Evolutionary conservation across 2,329 filamentous ascomycete genomes (phyloP).

Genomic region (Torrubiella hemipterigena): DNA sequence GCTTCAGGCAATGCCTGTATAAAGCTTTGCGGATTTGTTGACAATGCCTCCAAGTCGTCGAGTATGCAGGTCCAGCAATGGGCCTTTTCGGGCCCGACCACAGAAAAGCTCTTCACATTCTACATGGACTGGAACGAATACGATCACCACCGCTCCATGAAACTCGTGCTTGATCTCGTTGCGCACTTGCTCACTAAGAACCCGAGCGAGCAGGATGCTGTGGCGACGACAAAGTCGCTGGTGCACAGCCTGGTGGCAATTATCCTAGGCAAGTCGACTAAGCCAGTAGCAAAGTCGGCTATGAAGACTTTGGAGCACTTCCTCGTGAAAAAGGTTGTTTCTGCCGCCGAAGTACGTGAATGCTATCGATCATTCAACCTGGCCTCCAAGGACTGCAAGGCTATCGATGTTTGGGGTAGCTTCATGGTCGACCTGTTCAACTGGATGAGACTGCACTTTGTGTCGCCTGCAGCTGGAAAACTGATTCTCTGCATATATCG

Average conservation of each 20-base stretch:
- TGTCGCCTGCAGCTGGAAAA: conserved; percentile 49
- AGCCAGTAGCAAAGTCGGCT: conserved; percentile 56
- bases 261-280: conserved; percentile 46
- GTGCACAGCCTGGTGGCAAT: conserved; percentile 43
- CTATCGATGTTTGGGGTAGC: conserved; percentile 32
- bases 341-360: conserved; percentile 29
- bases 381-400: conserved; percentile 6
- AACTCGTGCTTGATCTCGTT: conserved; percentile 47
- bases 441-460: conserved; percentile 45
- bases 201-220: conserved; percentile 24
- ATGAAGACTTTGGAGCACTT: conserved; percentile 57
- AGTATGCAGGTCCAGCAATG: conserved; percentile 29
- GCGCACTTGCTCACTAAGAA: conserved; percentile 38
- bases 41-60: conserved; percentile 41
- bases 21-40: conserved; percentile 50
- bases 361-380: conserved; percentile 29
- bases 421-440: conserved; percentile 36
- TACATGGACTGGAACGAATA: conserved; percentile 58
- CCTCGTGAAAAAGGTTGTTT: conserved; percentile 46
- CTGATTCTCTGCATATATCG: conserved; percentile 46
- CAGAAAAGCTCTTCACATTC: conserved; percentile 43
- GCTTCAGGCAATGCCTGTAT: conserved; percentile 43
- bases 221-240: conserved; percentile 29
- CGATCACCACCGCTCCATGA: conserved; percentile 52
- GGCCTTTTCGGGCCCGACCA: conserved; percentile 38